Evolutionary conservation across 805 yeast genomes (phyloP).

Genomic region (Yarrowia divulgata): DNA sequence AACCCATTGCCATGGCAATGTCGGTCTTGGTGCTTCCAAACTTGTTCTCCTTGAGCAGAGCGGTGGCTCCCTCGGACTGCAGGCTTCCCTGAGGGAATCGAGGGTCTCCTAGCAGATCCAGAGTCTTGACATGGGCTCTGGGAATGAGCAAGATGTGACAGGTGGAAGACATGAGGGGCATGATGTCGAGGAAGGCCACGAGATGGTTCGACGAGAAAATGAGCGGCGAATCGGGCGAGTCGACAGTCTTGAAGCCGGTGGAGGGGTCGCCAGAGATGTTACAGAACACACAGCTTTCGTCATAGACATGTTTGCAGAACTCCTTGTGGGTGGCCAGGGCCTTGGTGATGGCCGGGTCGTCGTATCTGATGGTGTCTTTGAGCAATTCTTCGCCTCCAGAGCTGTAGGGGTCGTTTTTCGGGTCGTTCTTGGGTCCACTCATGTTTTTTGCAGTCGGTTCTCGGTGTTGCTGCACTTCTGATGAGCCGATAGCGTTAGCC

Average conservation of each 20-base stretch:
- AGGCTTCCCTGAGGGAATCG: slow-evolving; percentile 29
- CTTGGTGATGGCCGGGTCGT: slow-evolving; percentile 33
- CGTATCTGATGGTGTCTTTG: slow-evolving; percentile 34
- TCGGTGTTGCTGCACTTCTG: slow-evolving; percentile 20
- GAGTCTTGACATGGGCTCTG: slow-evolving; percentile 47
- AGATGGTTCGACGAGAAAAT: slow-evolving; percentile 48
- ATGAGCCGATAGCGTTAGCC: slow-evolving; percentile 38
- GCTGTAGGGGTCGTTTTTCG: slow-evolving; percentile 29
- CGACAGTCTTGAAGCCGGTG: slow-evolving; percentile 40
- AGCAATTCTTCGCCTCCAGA: slow-evolving; percentile 14
- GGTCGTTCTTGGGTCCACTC: slow-evolving; percentile 16
- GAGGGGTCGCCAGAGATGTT: slow-evolving; percentile 45
- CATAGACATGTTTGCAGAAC: slow-evolving; percentile 35
- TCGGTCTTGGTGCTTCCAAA: slow-evolving; percentile 38
- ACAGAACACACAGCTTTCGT: slow-evolving; percentile 47
- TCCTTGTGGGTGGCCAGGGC: slow-evolving; percentile 31
- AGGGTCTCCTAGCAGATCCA: slow-evolving; percentile 46
- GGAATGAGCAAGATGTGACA: slow-evolving; percentile 52
- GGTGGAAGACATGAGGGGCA: slow-evolving; percentile 50
- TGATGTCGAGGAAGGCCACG: slow-evolving; percentile 51
- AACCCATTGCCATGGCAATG: slow-evolving; percentile 46
- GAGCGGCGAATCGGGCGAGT: slow-evolving; percentile 43
- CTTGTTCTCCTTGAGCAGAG: slow-evolving; percentile 33
- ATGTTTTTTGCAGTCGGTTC: slow-evolving; percentile 1
- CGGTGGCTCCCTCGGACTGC: slow-evolving; percentile 29